Conservation (phyloP, 371 early-diverging fungal species). For the Amoeboaphelidium occidentale region DNA sequence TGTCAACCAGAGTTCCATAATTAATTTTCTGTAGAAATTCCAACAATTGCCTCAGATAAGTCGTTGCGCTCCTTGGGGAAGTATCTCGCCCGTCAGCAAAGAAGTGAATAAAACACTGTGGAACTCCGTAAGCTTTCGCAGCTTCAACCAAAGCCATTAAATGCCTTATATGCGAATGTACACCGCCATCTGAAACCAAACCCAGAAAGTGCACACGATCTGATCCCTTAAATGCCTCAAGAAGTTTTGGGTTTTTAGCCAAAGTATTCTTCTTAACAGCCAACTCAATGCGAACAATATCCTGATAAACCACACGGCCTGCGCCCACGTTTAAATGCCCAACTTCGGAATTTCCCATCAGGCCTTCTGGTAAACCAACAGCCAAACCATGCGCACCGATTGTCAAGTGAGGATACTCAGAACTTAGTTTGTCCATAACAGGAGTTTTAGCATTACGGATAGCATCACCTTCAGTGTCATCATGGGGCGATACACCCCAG, state of each 20-base stretch:
- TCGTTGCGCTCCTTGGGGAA: slow-evolving; percentile 50
- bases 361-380: slow-evolving; percentile 92
- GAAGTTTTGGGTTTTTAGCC: slow-evolving; percentile 40
- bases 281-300: slow-evolving; percentile 89
- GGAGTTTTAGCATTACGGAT: slow-evolving; percentile 82
- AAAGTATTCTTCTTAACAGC: slow-evolving; percentile 46
- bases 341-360: slow-evolving; percentile 99
- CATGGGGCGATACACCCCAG: slow-evolving; percentile 8
- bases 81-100: slow-evolving; percentile 99
- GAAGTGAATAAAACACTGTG: slow-evolving; percentile 79
- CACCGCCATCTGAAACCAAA: slow-evolving; percentile 97
- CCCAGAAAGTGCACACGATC: slow-evolving; percentile 91
- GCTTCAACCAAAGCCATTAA: slow-evolving; percentile 52
- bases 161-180: slow-evolving; percentile 95
- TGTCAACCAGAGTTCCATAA: slow-evolving; percentile 74
- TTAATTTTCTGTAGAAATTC: slow-evolving; percentile 25
- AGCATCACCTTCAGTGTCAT: slow-evolving; percentile 50
- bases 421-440: slow-evolving; percentile 57
- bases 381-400: slow-evolving; percentile 87
- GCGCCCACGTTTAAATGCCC: slow-evolving; percentile 99
- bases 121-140: slow-evolving; percentile 61
- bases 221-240: slow-evolving; percentile 44
- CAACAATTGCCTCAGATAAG: slow-evolving; percentile 42
- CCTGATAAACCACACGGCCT: slow-evolving; percentile 95
- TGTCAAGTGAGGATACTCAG: slow-evolving; percentile 38